phyloP scores from a whole-genome alignment of 768 basidiomycete species.

The Ephemerocybe angulata region DNA sequence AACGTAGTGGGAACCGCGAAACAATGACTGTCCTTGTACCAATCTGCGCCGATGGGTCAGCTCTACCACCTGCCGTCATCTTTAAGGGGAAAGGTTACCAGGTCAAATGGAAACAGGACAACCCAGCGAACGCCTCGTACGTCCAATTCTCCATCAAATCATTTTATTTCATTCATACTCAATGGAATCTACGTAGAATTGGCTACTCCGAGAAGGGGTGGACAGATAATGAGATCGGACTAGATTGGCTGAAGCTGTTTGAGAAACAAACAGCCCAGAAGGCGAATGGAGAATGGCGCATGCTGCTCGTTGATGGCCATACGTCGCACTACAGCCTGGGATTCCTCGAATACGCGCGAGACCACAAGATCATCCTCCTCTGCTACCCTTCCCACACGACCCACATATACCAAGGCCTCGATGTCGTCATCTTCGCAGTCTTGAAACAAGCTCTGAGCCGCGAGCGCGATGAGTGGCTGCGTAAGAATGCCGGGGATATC shows the following conservation, averaged over 20 bases:
- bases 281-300: conserved; percentile 20
- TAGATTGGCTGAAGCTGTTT: conserved; percentile 37
- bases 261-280: conserved; percentile 35
- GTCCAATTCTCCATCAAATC: conserved; percentile 12
- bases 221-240: conserved; percentile 34
- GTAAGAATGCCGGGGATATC: conserved; percentile 4
- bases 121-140: conserved; percentile 38
- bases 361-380: conserved; percentile 36
- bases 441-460: conserved; percentile 26
- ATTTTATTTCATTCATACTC: conserved; percentile 3
- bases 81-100: conserved; percentile 36
- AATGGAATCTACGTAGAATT: conserved; percentile 20
- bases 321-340: conserved; percentile 36
- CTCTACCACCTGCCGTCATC: conserved; percentile 34
- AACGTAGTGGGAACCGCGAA: conserved; percentile 24
- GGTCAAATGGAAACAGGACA: conserved; percentile 35
- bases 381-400: conserved; percentile 45
- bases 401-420: conserved; percentile 43
- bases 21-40: conserved; percentile 34
- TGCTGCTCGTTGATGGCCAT: conserved; percentile 47
- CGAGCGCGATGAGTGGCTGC: conserved; percentile 16
- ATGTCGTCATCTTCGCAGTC: conserved; percentile 34
- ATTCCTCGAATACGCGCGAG: conserved; percentile 36
- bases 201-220: conserved; percentile 34
- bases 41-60: conserved; percentile 38